These are phyloP conservation scores for Ceratocystiopsis sp. DNA, from an alignment of 2,329 filamentous ascomycete species.

Conservation along the genomic window DNA sequence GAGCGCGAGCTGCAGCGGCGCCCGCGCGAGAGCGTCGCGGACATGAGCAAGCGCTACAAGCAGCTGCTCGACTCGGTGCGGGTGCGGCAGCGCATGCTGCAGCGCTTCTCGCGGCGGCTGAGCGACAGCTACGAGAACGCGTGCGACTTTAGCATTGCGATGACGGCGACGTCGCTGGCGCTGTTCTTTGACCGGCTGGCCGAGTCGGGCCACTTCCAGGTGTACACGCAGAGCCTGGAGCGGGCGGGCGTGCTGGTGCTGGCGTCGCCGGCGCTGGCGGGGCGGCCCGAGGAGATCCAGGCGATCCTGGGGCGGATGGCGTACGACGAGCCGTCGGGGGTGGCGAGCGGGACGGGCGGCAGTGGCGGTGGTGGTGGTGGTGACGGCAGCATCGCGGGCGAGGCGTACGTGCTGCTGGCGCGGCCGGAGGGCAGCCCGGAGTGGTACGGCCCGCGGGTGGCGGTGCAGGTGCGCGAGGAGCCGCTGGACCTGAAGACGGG, in stretches of 20 bases:
- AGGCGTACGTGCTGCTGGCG: constrained; percentile 74
- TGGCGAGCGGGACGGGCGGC: no score
- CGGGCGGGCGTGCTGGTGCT: constrained; percentile 68
- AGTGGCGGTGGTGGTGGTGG: no score
- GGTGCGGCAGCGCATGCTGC: constrained; percentile 87
- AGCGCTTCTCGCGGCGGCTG: constrained; percentile 81
- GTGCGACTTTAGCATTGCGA: constrained; percentile 80
- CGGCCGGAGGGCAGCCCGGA: constrained; percentile 60
- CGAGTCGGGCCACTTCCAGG: constrained; percentile 70
- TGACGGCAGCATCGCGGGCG: constrained; percentile 13
- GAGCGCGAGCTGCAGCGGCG: constrained; percentile 77
- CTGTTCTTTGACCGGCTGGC: constrained; percentile 69
- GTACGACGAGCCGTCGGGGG: constrained; percentile 24
- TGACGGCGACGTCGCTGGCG: constrained; percentile 43
- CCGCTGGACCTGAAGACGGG: constrained; percentile 74
- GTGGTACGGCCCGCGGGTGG: constrained; percentile 68
- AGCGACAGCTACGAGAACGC: constrained; percentile 93
- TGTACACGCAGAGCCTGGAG: constrained; percentile 50
- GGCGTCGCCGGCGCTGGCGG: constrained; percentile 62
- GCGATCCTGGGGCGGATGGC: constrained; percentile 60
- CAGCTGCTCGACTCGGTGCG: constrained; percentile 88
- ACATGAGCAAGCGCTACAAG: constrained; percentile 97
- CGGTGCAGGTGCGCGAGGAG: constrained; percentile 56
- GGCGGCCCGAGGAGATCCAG: constrained; percentile 66
- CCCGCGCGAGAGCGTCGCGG: constrained; percentile 63